Evolutionary conservation across 306 rosid species (phyloP).

Genomic region (Prunus campanulata): DNA sequence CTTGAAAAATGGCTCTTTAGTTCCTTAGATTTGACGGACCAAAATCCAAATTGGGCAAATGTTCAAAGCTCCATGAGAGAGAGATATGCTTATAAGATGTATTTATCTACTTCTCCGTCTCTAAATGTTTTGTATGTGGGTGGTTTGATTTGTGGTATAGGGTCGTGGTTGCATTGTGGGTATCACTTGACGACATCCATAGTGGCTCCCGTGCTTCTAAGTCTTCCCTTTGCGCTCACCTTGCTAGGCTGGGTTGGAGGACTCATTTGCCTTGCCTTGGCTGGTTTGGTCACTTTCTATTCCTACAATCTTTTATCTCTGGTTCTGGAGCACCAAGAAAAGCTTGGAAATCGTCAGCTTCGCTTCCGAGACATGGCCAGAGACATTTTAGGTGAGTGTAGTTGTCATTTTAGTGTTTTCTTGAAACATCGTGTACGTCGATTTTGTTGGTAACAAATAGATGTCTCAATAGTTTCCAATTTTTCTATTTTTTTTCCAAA

Average conservation of each 20-base stretch:
- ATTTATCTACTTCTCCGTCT: neutral
- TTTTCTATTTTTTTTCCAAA: too few species aligned
- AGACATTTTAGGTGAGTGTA: constrained; percentile 48
- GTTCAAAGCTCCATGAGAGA: too few species aligned
- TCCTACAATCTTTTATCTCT: constrained; percentile 69
- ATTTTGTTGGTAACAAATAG: too few species aligned
- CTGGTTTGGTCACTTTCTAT: constrained; percentile 58
- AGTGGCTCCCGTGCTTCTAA: constrained; percentile 62
- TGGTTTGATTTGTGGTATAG: constrained; percentile 18
- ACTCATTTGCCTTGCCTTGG: constrained; percentile 47
- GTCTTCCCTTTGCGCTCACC: constrained; percentile 59
- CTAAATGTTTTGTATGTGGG: neutral
- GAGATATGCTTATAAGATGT: too few species aligned
- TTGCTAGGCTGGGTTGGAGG: constrained; percentile 84
- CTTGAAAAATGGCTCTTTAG: too few species aligned
- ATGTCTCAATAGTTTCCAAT: too few species aligned
- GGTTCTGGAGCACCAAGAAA: constrained; percentile 71
- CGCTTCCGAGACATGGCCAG: constrained; percentile 72
- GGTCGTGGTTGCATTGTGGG: constrained; percentile 89
- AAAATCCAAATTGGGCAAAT: too few species aligned
- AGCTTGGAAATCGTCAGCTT: constrained; percentile 64
- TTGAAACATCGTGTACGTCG: too few species aligned
- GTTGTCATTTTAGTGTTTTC: too few species aligned
- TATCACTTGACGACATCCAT: constrained; percentile 83
- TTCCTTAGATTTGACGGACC: too few species aligned